Evolutionary conservation across 2,329 filamentous ascomycete species (phyloP).

Genomic region (Plenodomus tracheiphilus): DNA sequence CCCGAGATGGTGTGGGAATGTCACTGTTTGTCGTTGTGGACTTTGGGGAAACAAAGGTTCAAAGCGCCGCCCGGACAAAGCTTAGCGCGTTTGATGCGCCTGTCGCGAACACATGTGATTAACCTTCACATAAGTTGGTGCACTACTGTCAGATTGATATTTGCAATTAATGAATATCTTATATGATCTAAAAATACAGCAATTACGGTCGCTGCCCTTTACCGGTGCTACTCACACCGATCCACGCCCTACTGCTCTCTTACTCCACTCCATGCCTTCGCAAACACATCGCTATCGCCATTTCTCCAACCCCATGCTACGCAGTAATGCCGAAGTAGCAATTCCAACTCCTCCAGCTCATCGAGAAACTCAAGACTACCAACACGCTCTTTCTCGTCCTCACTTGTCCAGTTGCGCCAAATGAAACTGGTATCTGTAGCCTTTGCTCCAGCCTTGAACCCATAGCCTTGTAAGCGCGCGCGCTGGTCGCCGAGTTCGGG

Average conservation of each 20-base stretch:
- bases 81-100: slow-evolving; percentile 14
- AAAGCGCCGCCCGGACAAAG: slow-evolving; percentile 14
- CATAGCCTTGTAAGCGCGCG: slow-evolving; percentile 65
- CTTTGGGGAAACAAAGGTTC: slow-evolving; percentile 7
- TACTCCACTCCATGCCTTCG: slow-evolving; percentile 37
- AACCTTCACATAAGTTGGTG: background rate
- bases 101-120: slow-evolving; percentile 8
- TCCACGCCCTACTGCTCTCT: slow-evolving; percentile 13
- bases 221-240: background rate
- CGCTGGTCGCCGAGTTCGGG: slow-evolving; percentile 70
- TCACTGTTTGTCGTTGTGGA: slow-evolving; percentile 8
- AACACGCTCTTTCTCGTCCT: slow-evolving; percentile 76
- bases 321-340: slow-evolving; percentile 87
- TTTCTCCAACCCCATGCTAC: slow-evolving; percentile 85
- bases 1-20: background rate
- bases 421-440: slow-evolving; percentile 68
- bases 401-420: slow-evolving; percentile 74
- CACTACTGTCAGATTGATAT: background rate
- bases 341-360: slow-evolving; percentile 90
- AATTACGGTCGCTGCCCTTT: background rate
- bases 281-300: slow-evolving; percentile 36
- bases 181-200: no score
- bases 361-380: slow-evolving; percentile 84
- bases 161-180: background rate
- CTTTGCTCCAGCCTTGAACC: slow-evolving; percentile 62